Evolutionary conservation across 2,329 filamentous ascomycete genomes (phyloP).

Genomic region (Scortechinia acanthostroma): DNA sequence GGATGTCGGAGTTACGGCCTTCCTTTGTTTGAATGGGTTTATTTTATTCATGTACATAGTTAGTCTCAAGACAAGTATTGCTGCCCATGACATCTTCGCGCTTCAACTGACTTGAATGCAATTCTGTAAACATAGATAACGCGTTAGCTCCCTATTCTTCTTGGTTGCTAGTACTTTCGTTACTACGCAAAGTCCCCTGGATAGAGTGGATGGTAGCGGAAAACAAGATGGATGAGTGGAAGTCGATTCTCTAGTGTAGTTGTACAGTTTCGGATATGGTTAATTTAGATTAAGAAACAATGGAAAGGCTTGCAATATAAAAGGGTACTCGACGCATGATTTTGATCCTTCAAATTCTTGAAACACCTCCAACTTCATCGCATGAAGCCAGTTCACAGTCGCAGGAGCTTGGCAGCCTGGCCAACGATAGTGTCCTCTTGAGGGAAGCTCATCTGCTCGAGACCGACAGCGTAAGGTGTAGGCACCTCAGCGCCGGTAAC

Average conservation of each 20-base stretch:
- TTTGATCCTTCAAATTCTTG: not conserved
- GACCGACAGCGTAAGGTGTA: conserved; percentile 84
- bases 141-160: too few relatives aligned
- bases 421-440: conserved; percentile 80
- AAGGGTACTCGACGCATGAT: not conserved
- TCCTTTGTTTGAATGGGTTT: too few relatives aligned
- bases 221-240: too few relatives aligned
- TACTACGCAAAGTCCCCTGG: too few relatives aligned
- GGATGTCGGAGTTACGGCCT: too few relatives aligned
- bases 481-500: conserved; percentile 96
- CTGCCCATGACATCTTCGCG: too few relatives aligned
- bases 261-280: not conserved
- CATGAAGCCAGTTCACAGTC: conserved; percentile 43
- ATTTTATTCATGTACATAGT: too few relatives aligned
- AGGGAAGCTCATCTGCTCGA: conserved; percentile 94
- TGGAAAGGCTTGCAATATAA: not conserved
- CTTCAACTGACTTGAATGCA: too few relatives aligned
- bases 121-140: too few relatives aligned
- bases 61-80: too few relatives aligned
- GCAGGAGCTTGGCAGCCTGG: conserved; percentile 82
- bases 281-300: not conserved
- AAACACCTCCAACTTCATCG: not conserved
- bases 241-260: not conserved
- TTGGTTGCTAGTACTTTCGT: too few relatives aligned
- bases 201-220: too few relatives aligned